These are phyloP conservation scores for Penstemon eatonii DNA, from an alignment of 257 asterid genomes.

Conservation along the genomic window DNA sequence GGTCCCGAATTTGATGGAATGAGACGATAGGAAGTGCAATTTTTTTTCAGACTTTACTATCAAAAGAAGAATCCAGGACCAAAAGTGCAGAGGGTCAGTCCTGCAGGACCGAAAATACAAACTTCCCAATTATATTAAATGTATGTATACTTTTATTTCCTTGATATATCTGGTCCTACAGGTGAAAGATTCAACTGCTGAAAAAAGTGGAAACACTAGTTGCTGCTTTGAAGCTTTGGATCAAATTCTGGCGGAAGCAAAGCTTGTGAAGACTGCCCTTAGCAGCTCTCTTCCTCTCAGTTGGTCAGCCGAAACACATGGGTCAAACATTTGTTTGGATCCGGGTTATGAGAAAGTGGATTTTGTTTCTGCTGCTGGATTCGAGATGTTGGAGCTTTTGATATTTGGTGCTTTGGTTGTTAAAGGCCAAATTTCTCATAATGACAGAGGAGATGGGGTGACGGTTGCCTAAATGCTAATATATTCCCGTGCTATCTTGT, in stretches of 20 bases:
- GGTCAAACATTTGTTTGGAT: conserved; percentile 26
- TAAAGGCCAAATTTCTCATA: conserved; percentile 37
- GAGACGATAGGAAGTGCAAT: too few relatives aligned
- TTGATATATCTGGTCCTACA: conserved; percentile 15
- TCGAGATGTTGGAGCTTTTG: conserved; percentile 92
- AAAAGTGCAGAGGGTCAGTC: too few relatives aligned
- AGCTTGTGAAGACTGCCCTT: conserved; percentile 73
- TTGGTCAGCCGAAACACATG: conserved; percentile 61
- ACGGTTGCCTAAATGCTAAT: neutral
- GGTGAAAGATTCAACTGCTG: conserved; percentile 48
- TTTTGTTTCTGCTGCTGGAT: conserved; percentile 86
- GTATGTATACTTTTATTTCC: too few relatives aligned
- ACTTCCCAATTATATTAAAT: too few relatives aligned
- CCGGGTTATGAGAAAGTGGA: conserved; percentile 46
- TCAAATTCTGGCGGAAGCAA: conserved; percentile 60
- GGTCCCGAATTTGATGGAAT: too few relatives aligned
- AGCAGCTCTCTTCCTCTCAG: conserved; percentile 82
- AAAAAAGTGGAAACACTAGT: conserved; percentile 23
- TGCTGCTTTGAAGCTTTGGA: conserved; percentile 42
- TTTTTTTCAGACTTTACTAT: too few relatives aligned
- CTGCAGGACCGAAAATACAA: too few relatives aligned
- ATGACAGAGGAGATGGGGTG: conserved; percentile 1
- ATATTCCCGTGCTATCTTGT: neutral
- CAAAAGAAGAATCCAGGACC: too few relatives aligned
- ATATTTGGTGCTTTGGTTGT: conserved; percentile 59